Evolutionary conservation across 345 rosid genomes (phyloP).

Genomic region (Moricandia moricandioides): DNA sequence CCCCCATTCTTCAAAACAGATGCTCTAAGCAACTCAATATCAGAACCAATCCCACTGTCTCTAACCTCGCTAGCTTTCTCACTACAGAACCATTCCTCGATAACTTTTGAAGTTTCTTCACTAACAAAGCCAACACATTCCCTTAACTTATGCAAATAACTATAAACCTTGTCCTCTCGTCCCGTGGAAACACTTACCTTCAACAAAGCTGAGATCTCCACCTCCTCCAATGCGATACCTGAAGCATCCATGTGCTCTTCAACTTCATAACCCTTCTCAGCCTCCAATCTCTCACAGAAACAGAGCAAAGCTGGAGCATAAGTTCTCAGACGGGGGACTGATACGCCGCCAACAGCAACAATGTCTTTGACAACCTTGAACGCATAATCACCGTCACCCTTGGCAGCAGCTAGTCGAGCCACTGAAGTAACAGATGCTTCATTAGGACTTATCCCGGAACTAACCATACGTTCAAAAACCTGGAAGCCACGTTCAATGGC

Average conservation of each 20-base stretch:
- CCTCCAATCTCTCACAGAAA: conserved; percentile 64
- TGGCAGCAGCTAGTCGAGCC: conserved; percentile 66
- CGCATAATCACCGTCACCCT: conserved; percentile 70
- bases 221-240: conserved; percentile 63
- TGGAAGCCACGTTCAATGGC: conserved; percentile 51
- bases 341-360: conserved; percentile 40
- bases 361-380: conserved; percentile 60
- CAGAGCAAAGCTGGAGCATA: conserved; percentile 70
- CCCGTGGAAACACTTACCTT: conserved; percentile 63
- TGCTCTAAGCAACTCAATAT: conserved; percentile 40
- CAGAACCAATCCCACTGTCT: conserved; percentile 26
- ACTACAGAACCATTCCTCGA: conserved; percentile 62
- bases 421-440: conserved; percentile 73
- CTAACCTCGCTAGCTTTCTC: conserved; percentile 38
- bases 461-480: conserved; percentile 57
- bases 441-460: conserved; percentile 48
- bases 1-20: conserved; percentile 66
- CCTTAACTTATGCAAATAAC: conserved; percentile 74
- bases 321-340: conserved; percentile 65
- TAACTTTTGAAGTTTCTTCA: conserved; percentile 50
- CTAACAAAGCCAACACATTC: conserved; percentile 53
- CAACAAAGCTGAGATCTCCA: conserved; percentile 61
- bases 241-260: conserved; percentile 62
- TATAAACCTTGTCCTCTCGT: conserved; percentile 55
- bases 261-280: conserved; percentile 71